These are phyloP conservation scores for Diospyros kaki DNA, from an alignment of 148 eudicot genomes.

Conservation along the genomic window DNA sequence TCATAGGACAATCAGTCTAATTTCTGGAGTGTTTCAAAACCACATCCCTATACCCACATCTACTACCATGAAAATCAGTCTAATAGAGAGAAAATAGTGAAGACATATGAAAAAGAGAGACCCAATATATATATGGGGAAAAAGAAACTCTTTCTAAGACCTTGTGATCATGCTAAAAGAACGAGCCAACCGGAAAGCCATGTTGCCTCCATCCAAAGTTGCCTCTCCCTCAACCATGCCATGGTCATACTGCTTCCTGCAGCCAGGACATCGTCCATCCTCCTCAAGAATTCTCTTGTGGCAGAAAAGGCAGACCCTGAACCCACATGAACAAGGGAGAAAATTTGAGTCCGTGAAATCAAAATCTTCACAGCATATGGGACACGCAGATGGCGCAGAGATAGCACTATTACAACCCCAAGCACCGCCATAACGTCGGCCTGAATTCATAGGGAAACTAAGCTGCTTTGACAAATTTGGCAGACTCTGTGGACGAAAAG, in stretches of 20 bases:
- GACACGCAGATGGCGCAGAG: constrained; percentile 51
- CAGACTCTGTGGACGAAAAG: constrained; percentile 71
- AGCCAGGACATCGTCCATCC: constrained; percentile 91
- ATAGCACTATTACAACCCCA: constrained; percentile 44
- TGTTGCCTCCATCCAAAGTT: constrained; percentile 42
- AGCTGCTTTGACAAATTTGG: constrained; percentile 75
- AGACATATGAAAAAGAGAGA: constrained; percentile 33
- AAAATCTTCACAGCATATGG: constrained; percentile 93
- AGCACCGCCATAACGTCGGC: constrained; percentile 37
- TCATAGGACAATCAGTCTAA: constrained; percentile 42
- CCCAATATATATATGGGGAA: constrained; percentile 41
- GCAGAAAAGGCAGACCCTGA: constrained; percentile 91
- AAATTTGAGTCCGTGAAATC: constrained; percentile 80
- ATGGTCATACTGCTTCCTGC: constrained; percentile 78
- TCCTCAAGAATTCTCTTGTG: constrained; percentile 90
- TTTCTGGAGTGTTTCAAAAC: constrained; percentile 29
- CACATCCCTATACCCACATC: constrained; percentile 44
- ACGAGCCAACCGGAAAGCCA: constrained; percentile 56
- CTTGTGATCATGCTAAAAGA: constrained; percentile 78
- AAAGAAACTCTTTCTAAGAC: constrained; percentile 43
- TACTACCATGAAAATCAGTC: constrained; percentile 37
- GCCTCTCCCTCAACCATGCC: constrained; percentile 49
- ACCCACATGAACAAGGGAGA: constrained; percentile 85
- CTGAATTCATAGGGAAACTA: constrained; percentile 59
- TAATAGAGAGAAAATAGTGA: constrained; percentile 35